Evolutionary conservation across 2,329 filamentous ascomycete genomes (phyloP), one percentile per base, ranked within the genome.

Genomic region (Neophaeococcomyces aloes): DNA sequence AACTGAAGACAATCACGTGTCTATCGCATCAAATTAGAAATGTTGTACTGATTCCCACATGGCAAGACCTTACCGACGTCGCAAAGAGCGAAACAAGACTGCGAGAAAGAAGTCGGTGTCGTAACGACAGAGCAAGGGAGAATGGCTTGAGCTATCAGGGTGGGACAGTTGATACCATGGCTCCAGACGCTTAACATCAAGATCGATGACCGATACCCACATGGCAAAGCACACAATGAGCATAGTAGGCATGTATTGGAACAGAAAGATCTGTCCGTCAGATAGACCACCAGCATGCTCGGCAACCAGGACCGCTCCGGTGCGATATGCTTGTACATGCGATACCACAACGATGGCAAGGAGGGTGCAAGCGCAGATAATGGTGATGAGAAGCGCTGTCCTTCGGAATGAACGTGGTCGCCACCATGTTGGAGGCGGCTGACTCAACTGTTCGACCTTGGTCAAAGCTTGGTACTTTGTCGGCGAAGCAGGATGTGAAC

Each of bases 161-260:
- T 3, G 10, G 0, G 74, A 77, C 1, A 81, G 43, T 17, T 79
- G 73, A 8, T 76, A 69, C 63, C 71, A 81, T 0, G 77, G 76
- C 27, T 81, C 75, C 34, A 80, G 60, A 0, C 78, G 53, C 46
- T 78, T 76, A 0, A 67, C 61, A 29, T 81, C 74, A 0, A 80
- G 55, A 39, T 81, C 76, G 0, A 79, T 65, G 74, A 75, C 78
- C 2, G 64, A 67, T 75, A 76, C 80, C 0, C 71, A 35, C 1
- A 79, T 63, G 30, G 74, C 73, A 48, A 76, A 79, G 0, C 73
- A 5, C 0, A 79, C 69, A 0, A 75, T 69, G 0, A 78, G 39
- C 0, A 78, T 61, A 0, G 70, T 79, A 0, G 77, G 76, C 0
- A 70, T 50, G 36, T 76, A 78, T 0, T 70, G 52, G n/a, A 74